Evolutionary conservation across 2,329 filamentous ascomycete genomes (phyloP).

Genomic region (Cytospora chrysosperma): DNA sequence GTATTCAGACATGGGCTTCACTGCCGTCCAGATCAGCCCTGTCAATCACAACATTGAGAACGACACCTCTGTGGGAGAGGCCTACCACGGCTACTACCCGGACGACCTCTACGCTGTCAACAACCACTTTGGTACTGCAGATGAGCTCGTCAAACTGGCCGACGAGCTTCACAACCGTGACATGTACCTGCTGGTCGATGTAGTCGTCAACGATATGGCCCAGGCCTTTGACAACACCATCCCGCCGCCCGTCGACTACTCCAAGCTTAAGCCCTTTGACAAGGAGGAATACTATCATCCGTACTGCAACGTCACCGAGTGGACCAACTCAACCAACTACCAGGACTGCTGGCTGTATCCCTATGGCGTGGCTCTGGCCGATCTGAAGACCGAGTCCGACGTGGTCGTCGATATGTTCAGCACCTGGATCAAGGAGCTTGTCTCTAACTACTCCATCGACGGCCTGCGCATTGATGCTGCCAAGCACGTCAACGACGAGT

Average conservation of each 20-base stretch:
- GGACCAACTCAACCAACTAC: slow-evolving; percentile 47
- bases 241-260: slow-evolving; percentile 44
- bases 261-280: slow-evolving; percentile 47
- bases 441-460: slow-evolving; percentile 61
- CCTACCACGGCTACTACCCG: slow-evolving; percentile 58
- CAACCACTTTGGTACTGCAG: slow-evolving; percentile 54
- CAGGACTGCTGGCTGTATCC: slow-evolving; percentile 52
- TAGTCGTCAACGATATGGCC: slow-evolving; percentile 54
- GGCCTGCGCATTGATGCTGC: slow-evolving; percentile 61
- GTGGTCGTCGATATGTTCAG: slow-evolving; percentile 51
- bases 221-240: slow-evolving; percentile 39
- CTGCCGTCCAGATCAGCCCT: slow-evolving; percentile 59
- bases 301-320: slow-evolving; percentile 56
- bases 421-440: slow-evolving; percentile 58
- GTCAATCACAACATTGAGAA: slow-evolving; percentile 45
- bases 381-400: slow-evolving; percentile 55
- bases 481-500: slow-evolving; percentile 59
- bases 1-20: slow-evolving; percentile 50
- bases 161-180: slow-evolving; percentile 37
- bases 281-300: slow-evolving; percentile 58
- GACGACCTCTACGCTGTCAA: slow-evolving; percentile 54
- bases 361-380: slow-evolving; percentile 57
- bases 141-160: slow-evolving; percentile 58
- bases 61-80: slow-evolving; percentile 31
- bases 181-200: slow-evolving; percentile 49